Conservation (phyloP, 2,329 filamentous ascomycete genomes). For the Mycogone perniciosa region DNA sequence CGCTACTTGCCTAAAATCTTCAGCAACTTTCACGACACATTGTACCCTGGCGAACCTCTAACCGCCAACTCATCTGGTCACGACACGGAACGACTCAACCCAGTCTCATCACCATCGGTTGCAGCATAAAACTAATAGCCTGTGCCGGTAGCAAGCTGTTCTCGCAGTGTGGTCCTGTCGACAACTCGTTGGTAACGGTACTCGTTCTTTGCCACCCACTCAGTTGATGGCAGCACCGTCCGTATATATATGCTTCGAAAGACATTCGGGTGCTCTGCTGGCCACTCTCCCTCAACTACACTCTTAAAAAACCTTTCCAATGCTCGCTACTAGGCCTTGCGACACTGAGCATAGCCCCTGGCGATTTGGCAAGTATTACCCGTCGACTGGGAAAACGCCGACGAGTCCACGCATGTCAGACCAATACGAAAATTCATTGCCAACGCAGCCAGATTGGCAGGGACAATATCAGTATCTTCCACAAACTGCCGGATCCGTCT, state of each 20-base stretch:
- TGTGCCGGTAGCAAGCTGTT: constrained; percentile 2
- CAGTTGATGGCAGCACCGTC: constrained; percentile 9
- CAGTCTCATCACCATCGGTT: constrained; percentile 1
- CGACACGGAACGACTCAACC: constrained; percentile 1
- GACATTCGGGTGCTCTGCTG: constrained; percentile 2
- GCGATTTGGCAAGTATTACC: constrained; percentile 48
- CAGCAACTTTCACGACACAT: neutral
- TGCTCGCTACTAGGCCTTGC: constrained; percentile 51
- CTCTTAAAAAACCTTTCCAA: constrained; percentile 31
- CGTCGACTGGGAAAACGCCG: constrained; percentile 38
- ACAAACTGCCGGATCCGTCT: constrained; percentile 38
- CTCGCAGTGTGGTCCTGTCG: neutral
- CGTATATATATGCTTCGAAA: constrained; percentile 1
- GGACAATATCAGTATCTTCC: constrained; percentile 47
- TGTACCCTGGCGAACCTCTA: constrained; percentile 4
- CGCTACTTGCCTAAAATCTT: constrained; percentile 2
- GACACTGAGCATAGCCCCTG: constrained; percentile 50
- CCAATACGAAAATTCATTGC: constrained; percentile 45
- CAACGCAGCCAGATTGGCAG: constrained; percentile 52
- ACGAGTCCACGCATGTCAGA: constrained; percentile 51
- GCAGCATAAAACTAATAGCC: neutral
- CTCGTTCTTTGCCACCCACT: neutral
- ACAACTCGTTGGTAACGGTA: neutral
- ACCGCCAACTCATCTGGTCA: neutral
- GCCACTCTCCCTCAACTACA: constrained; percentile 1